Evolutionary conservation across 208 protist genomes (phyloP).

Genomic region (Borovskyia barvae): DNA sequence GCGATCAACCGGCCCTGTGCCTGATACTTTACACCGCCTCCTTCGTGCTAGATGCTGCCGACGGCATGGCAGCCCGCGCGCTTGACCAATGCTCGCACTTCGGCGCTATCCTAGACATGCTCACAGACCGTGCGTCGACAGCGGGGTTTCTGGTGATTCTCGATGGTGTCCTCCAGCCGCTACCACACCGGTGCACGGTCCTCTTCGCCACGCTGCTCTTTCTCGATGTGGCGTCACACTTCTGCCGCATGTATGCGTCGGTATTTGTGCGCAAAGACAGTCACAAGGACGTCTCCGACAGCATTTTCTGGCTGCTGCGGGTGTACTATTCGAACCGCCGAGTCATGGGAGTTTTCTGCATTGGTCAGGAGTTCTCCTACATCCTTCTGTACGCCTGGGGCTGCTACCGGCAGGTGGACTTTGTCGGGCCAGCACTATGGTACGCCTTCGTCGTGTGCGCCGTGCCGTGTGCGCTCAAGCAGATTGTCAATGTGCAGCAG

Average conservation of each 20-base stretch:
- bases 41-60: slow-evolving; percentile 89
- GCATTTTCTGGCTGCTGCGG: slow-evolving; percentile 73
- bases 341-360: slow-evolving; percentile 84
- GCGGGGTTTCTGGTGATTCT: slow-evolving; percentile 89
- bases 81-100: slow-evolving; percentile 90
- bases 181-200: slow-evolving; percentile 56
- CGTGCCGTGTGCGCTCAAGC: slow-evolving; percentile 73
- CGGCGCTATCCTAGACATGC: slow-evolving; percentile 94
- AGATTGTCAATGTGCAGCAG: slow-evolving; percentile 91
- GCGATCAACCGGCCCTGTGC: slow-evolving; percentile 64
- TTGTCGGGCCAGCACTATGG: slow-evolving; percentile 26
- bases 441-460: slow-evolving; percentile 38
- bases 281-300: slow-evolving; percentile 89
- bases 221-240: slow-evolving; percentile 93
- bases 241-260: slow-evolving; percentile 91
- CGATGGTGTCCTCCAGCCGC: slow-evolving; percentile 63
- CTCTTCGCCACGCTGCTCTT: slow-evolving; percentile 70
- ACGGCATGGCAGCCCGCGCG: slow-evolving; percentile 87
- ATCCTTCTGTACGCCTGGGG: slow-evolving; percentile 80
- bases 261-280: slow-evolving; percentile 55
- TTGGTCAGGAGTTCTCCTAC: slow-evolving; percentile 93
- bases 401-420: slow-evolving; percentile 34
- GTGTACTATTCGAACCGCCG: slow-evolving; percentile 91
- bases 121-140: slow-evolving; percentile 92
- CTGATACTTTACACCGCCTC: slow-evolving; percentile 73